These are phyloP conservation scores for Linum lewisii DNA, from an alignment of 345 rosid genomes.

Conservation along the genomic window DNA sequence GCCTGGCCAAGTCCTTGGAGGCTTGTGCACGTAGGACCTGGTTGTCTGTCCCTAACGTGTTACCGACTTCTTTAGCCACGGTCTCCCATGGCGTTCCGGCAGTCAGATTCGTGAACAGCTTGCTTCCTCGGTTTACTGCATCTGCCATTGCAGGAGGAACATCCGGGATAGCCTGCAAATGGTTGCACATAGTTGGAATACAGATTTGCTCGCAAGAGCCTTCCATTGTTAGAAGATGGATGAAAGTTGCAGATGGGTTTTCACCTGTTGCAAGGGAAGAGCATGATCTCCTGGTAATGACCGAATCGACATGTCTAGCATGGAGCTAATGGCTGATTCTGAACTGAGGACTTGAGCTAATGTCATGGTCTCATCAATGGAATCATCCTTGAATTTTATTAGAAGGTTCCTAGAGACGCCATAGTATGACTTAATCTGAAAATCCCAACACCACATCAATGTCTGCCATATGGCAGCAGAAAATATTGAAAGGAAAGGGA, in stretches of 20 bases:
- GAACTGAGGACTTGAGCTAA: constrained; percentile 87
- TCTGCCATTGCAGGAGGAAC: constrained; percentile 98
- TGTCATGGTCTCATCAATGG: constrained; percentile 76
- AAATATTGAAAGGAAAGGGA: too few species aligned
- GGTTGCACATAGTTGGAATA: constrained; percentile 19
- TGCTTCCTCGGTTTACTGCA: constrained; percentile 82
- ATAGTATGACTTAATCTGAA: constrained; percentile 85
- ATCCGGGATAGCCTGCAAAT: constrained; percentile 71
- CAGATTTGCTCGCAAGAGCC: neutral
- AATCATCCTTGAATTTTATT: constrained; percentile 77
- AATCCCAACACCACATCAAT: neutral
- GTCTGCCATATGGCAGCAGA: neutral
- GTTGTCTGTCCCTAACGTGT: constrained; percentile 61
- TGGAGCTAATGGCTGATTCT: constrained; percentile 82
- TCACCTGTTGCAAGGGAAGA: constrained; percentile 89
- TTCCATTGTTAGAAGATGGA: neutral
- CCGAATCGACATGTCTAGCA: constrained; percentile 95
- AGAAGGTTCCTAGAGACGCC: constrained; percentile 91
- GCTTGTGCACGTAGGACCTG: constrained; percentile 48
- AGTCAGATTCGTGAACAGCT: constrained; percentile 62
- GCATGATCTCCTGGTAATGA: constrained; percentile 85
- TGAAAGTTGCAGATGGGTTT: constrained; percentile 9
- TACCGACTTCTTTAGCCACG: constrained; percentile 82
- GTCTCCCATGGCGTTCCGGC: constrained; percentile 92
- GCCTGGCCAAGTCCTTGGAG: constrained; percentile 58